Evolutionary conservation across 2,329 filamentous ascomycete genomes (phyloP), one percentile per base, ranked within the genome.

Genomic region (Colletotrichum tropicale): DNA sequence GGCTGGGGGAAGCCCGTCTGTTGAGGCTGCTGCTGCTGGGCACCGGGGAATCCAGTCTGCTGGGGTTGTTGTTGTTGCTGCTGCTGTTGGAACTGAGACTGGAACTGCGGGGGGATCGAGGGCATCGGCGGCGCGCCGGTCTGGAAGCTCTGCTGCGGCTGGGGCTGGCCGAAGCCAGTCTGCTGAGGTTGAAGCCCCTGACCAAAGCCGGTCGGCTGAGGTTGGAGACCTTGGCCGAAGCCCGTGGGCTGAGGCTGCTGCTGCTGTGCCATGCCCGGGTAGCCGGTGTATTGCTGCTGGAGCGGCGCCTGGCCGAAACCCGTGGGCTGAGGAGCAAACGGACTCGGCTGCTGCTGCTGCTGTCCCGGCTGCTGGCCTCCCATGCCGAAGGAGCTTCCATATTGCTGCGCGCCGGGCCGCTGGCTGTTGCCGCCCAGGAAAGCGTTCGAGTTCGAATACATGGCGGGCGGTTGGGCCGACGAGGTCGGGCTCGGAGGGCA

Each of bases 381-480:
- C 78, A 85, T 81, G 48, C 84, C 84, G 81, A 90, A 89, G 77
- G 89, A 86, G 82, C 86, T 84, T 79, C 88, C 89, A 87, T 88
- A 91, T 79, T 91, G 92, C 82, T 90, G 92, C 78, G 91, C 91
- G 70, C 92, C 92, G 66, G 94, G 94, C 76, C 93, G 94, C 84
- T 94, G 91, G 88, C 90, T 94, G 83, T 93, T 95, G 87, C 93
- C 94, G 85, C 95, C 95, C 81, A 98, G 87, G 85, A 93, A 98
- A 78, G 94, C 93, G 88, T 94, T 98, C 79, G 95, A 94, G 84
- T 94, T 95, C 79, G 95, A 97, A 88, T 95, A 98, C 96, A 98
- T 98, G 86, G 82, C 77, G 78, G 75, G 66, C 62, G 55, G 60
- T 61, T 70, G 43, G 43, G 77, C 68, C 73, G 71, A 58, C 56